These are phyloP conservation scores for Pythium scleroteichum DNA, from an alignment of 352 stramenopile genomes.

Conservation along the genomic window DNA sequence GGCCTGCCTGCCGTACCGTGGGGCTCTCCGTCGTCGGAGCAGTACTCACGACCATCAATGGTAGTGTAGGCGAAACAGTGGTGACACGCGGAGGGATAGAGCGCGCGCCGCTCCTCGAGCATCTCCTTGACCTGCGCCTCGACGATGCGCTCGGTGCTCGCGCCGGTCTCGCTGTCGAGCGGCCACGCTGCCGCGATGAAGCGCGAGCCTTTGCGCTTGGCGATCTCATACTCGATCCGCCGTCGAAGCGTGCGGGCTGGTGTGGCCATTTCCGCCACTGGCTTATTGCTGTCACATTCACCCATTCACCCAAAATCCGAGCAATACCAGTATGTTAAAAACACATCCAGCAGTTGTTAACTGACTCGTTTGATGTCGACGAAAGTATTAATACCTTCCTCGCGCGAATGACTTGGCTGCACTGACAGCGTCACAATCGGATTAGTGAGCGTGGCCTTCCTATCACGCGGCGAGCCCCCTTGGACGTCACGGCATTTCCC, in stretches of 20 bases:
- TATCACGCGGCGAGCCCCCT: neutral
- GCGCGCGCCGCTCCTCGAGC: constrained; percentile 42
- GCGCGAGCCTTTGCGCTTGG: constrained; percentile 81
- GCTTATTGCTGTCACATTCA: too few species aligned
- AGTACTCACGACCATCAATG: constrained; percentile 50
- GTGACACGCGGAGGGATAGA: constrained; percentile 62
- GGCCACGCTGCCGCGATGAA: constrained; percentile 76
- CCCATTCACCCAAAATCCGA: constrained; percentile 4
- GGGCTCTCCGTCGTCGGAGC: constrained; percentile 77
- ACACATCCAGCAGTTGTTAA: constrained; percentile 4
- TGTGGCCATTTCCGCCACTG: constrained; percentile 3
- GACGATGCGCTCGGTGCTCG: constrained; percentile 22
- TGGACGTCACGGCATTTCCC: neutral
- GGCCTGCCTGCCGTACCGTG: constrained; percentile 70
- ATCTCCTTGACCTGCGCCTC: constrained; percentile 46
- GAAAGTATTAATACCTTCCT: neutral
- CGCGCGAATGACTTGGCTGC: constrained; percentile 3
- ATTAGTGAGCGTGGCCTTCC: constrained; percentile 5
- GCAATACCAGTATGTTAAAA: neutral
- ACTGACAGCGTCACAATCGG: constrained; percentile 6
- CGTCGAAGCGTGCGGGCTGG: constrained; percentile 39
- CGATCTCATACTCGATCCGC: constrained; percentile 69
- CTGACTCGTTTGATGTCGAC: neutral
- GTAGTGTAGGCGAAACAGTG: constrained; percentile 76
- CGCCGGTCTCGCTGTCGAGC: constrained; percentile 22